These are phyloP conservation scores for Brassica balearica DNA, from an alignment of 441 rosid species.

Conservation along the genomic window DNA sequence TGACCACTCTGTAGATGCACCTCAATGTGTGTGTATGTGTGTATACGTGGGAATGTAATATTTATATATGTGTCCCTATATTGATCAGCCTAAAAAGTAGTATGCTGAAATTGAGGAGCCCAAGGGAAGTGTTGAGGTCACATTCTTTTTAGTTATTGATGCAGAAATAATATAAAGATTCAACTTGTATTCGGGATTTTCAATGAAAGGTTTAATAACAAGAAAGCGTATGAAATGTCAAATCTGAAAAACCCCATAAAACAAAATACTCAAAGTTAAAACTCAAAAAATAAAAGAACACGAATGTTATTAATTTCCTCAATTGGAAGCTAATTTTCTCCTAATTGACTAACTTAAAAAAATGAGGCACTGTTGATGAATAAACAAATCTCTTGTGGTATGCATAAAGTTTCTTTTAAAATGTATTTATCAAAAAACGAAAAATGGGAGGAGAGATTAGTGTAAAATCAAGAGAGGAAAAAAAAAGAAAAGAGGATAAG, in stretches of 20 bases:
- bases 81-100: slow-evolving; percentile 29
- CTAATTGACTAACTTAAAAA: slow-evolving; percentile 8
- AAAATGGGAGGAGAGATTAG: slow-evolving; percentile 29
- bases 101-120: slow-evolving; percentile 38
- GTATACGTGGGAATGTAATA: slow-evolving; percentile 19
- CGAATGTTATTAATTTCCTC: slow-evolving; percentile 5
- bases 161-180: slow-evolving; percentile 19
- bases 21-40: slow-evolving; percentile 33
- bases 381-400: slow-evolving; percentile 8
- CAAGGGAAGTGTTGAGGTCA: slow-evolving; percentile 40
- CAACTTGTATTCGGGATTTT: slow-evolving; percentile 39
- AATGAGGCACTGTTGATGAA: slow-evolving; percentile 4
- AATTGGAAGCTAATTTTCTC: background rate
- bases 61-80: slow-evolving; percentile 1
- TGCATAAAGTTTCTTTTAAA: slow-evolving; percentile 4
- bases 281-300: background rate
- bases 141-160: slow-evolving; percentile 43
- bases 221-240: slow-evolving; percentile 48
- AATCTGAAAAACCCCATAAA: slow-evolving; percentile 39
- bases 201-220: slow-evolving; percentile 39
- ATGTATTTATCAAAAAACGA: background rate
- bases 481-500: background rate
- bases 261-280: slow-evolving; percentile 2
- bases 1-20: slow-evolving; percentile 40
- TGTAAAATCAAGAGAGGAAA: slow-evolving; percentile 20